These are phyloP conservation scores for Halenospora varia DNA, from an alignment of 495 filamentous ascomycete species.

Conservation along the genomic window DNA sequence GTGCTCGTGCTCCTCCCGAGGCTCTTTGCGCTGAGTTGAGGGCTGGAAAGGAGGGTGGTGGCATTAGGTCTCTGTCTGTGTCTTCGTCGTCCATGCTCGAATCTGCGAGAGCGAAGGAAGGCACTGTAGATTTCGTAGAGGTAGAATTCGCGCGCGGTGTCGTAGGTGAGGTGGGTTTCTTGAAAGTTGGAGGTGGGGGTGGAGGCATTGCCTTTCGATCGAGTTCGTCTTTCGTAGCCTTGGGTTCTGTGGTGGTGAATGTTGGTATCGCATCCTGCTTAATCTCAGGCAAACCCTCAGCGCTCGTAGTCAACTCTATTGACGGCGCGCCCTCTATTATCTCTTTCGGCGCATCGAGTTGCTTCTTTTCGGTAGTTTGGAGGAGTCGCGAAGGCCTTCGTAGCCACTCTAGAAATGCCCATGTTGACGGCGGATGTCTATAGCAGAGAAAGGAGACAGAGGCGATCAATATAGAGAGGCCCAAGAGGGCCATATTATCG, in stretches of 20 bases:
- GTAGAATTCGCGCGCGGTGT: constrained; percentile 2
- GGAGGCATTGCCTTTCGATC: constrained; percentile 34
- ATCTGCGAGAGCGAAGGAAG: constrained; percentile 11
- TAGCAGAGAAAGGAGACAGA: constrained; percentile 48
- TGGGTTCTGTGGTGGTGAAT: not conserved
- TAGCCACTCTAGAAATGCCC: constrained; percentile 29
- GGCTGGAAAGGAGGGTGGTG: constrained; percentile 33
- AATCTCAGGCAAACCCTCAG: too few species aligned
- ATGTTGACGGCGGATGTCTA: constrained; percentile 39
- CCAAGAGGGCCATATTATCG: constrained; percentile 52
- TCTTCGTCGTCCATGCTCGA: not conserved
- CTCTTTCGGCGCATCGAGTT: constrained; percentile 2
- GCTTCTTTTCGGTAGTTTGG: constrained; percentile 5
- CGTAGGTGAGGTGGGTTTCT: constrained; percentile 12
- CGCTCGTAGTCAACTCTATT: not conserved
- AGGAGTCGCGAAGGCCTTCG: constrained; percentile 3
- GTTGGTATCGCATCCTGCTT: not conserved
- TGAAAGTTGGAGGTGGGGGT: constrained; percentile 20
- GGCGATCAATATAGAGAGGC: constrained; percentile 49
- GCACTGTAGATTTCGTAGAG: constrained; percentile 7
- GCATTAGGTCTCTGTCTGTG: not conserved
- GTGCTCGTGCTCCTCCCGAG: constrained; percentile 17
- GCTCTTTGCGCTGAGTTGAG: constrained; percentile 37
- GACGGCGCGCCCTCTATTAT: not conserved
- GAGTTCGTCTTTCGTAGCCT: constrained; percentile 11